Conservation (phyloP, 495 filamentous ascomycete species). For the Amphirosellinia nigrospora region DNA sequence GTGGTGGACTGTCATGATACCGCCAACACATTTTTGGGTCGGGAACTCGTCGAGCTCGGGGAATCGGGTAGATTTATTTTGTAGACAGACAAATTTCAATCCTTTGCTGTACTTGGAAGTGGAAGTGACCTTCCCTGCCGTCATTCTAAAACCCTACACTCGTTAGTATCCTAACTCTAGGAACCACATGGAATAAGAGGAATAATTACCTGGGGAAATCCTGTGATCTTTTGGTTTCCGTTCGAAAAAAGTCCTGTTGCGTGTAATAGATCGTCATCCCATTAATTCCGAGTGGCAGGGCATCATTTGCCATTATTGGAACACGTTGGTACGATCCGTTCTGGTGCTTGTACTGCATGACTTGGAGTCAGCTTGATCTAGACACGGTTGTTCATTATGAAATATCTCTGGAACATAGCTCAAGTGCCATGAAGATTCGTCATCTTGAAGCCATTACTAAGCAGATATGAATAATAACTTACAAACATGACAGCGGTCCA, state of each 20-base stretch:
- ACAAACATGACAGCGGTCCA: conserved; percentile 13
- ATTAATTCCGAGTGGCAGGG: conserved; percentile 54
- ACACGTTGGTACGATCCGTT: conserved; percentile 60
- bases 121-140: conserved; percentile 52
- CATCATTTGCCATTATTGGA: conserved; percentile 55
- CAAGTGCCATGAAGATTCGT: not conserved
- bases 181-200: not conserved
- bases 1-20: conserved; percentile 61
- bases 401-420: not conserved
- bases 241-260: conserved; percentile 54
- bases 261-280: conserved; percentile 63
- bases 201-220: conserved; percentile 53
- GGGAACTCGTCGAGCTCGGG: conserved; percentile 57
- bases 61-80: conserved; percentile 53
- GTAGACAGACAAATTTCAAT: conserved; percentile 56
- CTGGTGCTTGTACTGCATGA: conserved; percentile 49
- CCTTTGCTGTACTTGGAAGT: conserved; percentile 43
- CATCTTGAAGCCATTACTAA: not conserved
- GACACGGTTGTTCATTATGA: not conserved
- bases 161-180: not conserved
- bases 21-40: conserved; percentile 48
- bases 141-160: conserved; percentile 61
- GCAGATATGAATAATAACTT: not conserved
- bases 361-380: not conserved
- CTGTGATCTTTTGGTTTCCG: conserved; percentile 54